A percentile compares a stretch with the other conserved stretches of the same genome.
phyloP scores from a whole-genome alignment of 2,329 filamentous ascomycete species.

The Diplodia sapinea region DNA sequence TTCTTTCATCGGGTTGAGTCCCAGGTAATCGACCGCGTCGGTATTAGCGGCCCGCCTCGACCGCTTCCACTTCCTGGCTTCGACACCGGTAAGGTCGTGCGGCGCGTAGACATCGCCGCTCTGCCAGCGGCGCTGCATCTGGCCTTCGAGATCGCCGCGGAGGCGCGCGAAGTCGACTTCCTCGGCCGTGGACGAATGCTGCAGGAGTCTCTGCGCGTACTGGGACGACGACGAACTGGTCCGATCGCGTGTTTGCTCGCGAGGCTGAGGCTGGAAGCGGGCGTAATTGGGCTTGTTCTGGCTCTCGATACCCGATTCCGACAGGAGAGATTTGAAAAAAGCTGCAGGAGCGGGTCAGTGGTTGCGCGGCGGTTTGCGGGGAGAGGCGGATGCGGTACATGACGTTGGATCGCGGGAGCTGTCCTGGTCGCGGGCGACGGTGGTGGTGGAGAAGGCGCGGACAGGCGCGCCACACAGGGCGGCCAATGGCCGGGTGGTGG shows the following conservation, averaged over 20 bases:
- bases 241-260: constrained; percentile 1
- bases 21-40: constrained; percentile 81
- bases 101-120: constrained; percentile 88
- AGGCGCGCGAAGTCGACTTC: not conserved
- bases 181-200: not conserved
- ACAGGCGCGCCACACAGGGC: not conserved
- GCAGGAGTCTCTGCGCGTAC: not conserved
- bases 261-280: not conserved
- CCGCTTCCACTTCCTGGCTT: constrained; percentile 81
- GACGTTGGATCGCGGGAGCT: not conserved
- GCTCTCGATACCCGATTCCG: not conserved
- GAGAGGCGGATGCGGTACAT: not conserved
- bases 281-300: too few relatives aligned
- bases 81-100: constrained; percentile 77
- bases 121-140: constrained; percentile 74
- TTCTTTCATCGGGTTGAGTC: constrained; percentile 78
- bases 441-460: constrained; percentile 25
- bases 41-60: constrained; percentile 53
- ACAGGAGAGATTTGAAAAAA: not conserved
- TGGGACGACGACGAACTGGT: not conserved
- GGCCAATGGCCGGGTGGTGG: constrained; percentile 1
- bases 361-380: not conserved
- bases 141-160: constrained; percentile 60
- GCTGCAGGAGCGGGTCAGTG: not conserved
- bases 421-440: not conserved